Percentiles rank a stretch among this genome's conserved stretches.
Evolutionary conservation across 441 rosid species (phyloP).

Genomic region (Syzygium malaccense): DNA sequence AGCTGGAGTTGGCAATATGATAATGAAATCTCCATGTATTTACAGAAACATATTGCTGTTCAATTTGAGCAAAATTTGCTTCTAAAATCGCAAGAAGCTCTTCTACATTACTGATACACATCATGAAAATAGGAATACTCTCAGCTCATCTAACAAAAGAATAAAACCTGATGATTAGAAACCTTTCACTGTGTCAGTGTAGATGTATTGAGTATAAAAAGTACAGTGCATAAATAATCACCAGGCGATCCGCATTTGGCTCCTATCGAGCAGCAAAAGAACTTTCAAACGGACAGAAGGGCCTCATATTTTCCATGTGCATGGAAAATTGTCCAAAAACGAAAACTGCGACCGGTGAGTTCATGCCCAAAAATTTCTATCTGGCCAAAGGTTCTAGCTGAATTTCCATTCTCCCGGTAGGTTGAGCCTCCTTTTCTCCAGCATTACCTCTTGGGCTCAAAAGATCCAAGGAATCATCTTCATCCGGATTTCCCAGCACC

Average conservation of each 20-base stretch:
- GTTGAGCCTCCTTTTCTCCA: conserved; percentile 37
- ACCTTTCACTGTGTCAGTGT: not conserved
- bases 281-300: conserved; percentile 9
- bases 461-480: conserved; percentile 77
- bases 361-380: conserved; percentile 25
- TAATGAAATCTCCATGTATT: not conserved
- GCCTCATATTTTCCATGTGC: not conserved
- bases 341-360: not conserved
- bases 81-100: not conserved
- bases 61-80: not conserved
- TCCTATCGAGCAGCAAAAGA: not conserved
- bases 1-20: not conserved
- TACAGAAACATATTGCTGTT: not conserved
- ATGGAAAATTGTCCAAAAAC: conserved; percentile 15
- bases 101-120: not conserved
- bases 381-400: conserved; percentile 84
- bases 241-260: not conserved
- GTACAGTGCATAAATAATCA: not conserved
- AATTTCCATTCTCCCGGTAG: conserved; percentile 69
- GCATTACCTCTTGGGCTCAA: conserved; percentile 38
- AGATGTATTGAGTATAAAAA: not conserved
- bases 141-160: not conserved
- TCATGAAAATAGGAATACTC: not conserved
- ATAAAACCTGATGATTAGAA: not conserved
- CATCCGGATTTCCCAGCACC: conserved; percentile 78